A percentile compares a stretch with the other conserved stretches of the same genome.
phyloP scores from a whole-genome alignment of 176 grass and related monocot genomes.

The Rhynchospora pubera region DNA sequence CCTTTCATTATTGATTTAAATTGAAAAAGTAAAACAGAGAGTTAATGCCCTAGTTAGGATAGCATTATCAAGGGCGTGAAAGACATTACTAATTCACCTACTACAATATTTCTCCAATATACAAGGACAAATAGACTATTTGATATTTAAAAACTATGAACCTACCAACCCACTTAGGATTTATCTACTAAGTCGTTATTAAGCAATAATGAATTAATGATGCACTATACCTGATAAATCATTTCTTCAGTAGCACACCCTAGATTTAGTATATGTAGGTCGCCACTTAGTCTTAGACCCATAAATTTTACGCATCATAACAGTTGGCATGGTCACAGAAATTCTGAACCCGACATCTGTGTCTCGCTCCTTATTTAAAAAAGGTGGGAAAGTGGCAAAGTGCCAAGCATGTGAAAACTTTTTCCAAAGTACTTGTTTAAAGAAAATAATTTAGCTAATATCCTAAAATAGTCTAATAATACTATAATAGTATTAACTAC shows the following conservation, averaged over 20 bases:
- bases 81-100: constrained; percentile 1
- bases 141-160: background rate
- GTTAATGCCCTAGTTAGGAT: background rate
- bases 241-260: background rate
- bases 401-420: background rate
- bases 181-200: background rate
- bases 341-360: background rate
- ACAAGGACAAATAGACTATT: background rate
- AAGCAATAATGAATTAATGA: background rate
- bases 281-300: background rate
- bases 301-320: background rate
- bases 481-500: background rate
- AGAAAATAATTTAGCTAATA: background rate
- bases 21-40: background rate
- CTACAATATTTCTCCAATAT: background rate
- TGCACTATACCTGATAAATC: background rate
- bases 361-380: background rate
- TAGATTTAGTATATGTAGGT: background rate
- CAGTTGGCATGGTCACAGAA: background rate
- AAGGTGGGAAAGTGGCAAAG: background rate
- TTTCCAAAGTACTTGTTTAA: background rate
- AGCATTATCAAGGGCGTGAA: background rate
- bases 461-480: background rate
- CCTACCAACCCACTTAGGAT: background rate
- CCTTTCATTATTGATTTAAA: background rate